Evolutionary conservation across 805 yeast genomes (phyloP).

Genomic region (Pichia occidentalis): DNA sequence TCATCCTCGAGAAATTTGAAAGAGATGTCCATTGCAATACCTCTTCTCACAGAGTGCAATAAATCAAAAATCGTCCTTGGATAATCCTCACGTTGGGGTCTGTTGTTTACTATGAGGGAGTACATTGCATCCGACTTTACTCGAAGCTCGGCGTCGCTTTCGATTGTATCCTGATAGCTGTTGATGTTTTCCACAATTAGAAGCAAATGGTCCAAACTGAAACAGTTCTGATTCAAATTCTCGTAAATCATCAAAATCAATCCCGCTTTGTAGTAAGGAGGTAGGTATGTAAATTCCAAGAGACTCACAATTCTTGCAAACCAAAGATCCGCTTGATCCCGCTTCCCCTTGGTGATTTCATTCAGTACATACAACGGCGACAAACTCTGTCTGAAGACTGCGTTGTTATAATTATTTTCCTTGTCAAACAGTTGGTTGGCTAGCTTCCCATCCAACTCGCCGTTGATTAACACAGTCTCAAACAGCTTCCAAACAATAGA

Average conservation of each 20-base stretch:
- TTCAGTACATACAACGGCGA: conserved; percentile 65
- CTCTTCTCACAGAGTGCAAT: conserved; percentile 19
- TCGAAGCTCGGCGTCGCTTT: conserved; percentile 9
- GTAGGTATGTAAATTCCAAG: conserved; percentile 47
- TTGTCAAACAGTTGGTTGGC: conserved; percentile 1
- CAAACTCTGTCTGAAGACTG: conserved; percentile 58
- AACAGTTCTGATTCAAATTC: conserved; percentile 19
- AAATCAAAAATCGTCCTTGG: conserved; percentile 13
- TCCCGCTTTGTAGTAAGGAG: conserved; percentile 42
- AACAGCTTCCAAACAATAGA: conserved; percentile 55
- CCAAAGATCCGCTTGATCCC: conserved; percentile 19
- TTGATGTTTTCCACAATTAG: conserved; percentile 23
- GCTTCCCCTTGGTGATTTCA: conserved; percentile 37
- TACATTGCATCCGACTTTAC: conserved; percentile 19
- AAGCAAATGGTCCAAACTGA: conserved; percentile 20
- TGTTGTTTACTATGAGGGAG: conserved; percentile 16
- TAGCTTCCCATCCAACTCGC: conserved; percentile 32
- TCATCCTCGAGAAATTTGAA: conserved; percentile 21
- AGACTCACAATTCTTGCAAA: conserved; percentile 33
- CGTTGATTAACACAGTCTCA: conserved; percentile 49
- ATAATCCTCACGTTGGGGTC: background rate
- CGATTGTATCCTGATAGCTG: conserved; percentile 17
- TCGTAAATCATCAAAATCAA: conserved; percentile 43
- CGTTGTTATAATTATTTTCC: conserved; percentile 22
- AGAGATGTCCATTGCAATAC: conserved; percentile 25